A percentile compares a stretch with the other conserved stretches of the same genome.
Conservation (phyloP, 331 rosid genomes). For the Malus hybrid region DNA sequence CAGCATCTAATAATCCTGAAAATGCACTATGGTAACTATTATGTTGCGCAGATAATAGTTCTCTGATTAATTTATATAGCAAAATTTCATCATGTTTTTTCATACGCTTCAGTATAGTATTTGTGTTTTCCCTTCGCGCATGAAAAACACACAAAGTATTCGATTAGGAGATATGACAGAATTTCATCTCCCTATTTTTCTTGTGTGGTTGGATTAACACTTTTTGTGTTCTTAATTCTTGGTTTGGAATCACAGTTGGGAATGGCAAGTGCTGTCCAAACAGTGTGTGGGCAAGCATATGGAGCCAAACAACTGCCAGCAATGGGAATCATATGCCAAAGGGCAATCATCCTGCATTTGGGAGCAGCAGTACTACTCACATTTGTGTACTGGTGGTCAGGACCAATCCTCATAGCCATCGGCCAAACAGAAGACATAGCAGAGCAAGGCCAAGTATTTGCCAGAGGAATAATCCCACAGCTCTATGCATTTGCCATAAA, state of each 20-base stretch:
- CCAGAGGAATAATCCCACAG: constrained; percentile 49
- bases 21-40: too few species aligned
- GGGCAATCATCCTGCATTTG: constrained; percentile 53
- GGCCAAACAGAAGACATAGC: constrained; percentile 52
- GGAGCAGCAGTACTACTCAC: constrained; percentile 59
- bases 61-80: not conserved
- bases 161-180: too few species aligned
- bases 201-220: too few species aligned
- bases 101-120: too few species aligned
- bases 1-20: not conserved
- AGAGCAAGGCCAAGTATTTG: constrained; percentile 36
- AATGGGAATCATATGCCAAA: constrained; percentile 62
- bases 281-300: constrained; percentile 82
- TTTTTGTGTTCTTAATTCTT: not conserved
- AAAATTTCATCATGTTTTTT: too few species aligned
- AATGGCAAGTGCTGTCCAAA: constrained; percentile 84
- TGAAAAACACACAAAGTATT: too few species aligned
- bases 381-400: constrained; percentile 60
- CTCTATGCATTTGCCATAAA: constrained; percentile 55
- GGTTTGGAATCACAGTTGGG: constrained; percentile 33
- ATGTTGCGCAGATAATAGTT: too few species aligned
- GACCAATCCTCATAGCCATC: constrained; percentile 38
- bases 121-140: too few species aligned
- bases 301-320: constrained; percentile 45
- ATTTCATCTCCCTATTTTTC: not conserved